These are phyloP conservation scores for Annulohypoxylon stygium DNA, from an alignment of 495 filamentous ascomycete genomes.

Conservation along the genomic window DNA sequence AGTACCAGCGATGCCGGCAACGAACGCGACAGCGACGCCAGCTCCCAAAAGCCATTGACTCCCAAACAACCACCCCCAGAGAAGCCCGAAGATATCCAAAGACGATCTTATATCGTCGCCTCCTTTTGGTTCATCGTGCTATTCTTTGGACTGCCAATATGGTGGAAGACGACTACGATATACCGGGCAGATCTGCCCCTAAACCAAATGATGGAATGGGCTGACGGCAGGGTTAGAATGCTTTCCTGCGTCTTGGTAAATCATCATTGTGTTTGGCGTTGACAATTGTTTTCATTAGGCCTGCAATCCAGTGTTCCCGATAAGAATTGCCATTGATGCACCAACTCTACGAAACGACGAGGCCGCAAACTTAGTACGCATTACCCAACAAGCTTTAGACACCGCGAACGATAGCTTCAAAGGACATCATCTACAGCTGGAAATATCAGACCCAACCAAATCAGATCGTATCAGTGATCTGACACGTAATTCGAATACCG, in stretches of 20 bases:
- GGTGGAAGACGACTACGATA: conserved; percentile 96
- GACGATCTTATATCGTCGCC: conserved; percentile 78
- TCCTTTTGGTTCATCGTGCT: conserved; percentile 94
- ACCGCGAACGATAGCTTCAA: conserved; percentile 93
- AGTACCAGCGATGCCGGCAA: background rate
- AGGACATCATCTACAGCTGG: conserved; percentile 86
- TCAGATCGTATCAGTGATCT: conserved; percentile 49
- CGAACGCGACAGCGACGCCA: background rate
- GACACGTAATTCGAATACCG: conserved; percentile 45
- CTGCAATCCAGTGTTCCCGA: conserved; percentile 88
- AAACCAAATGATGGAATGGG: conserved; percentile 90
- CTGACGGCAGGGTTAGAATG: conserved; percentile 82
- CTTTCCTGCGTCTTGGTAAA: background rate
- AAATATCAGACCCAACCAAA: conserved; percentile 65
- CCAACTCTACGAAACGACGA: conserved; percentile 75
- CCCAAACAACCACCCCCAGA: conserved; percentile 78
- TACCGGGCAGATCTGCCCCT: conserved; percentile 89
- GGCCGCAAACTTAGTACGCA: conserved; percentile 80
- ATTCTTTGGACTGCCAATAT: conserved; percentile 90
- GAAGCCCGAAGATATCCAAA: conserved; percentile 73
- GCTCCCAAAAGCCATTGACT: conserved; percentile 21
- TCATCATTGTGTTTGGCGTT: conserved; percentile 10
- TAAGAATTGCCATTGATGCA: conserved; percentile 83
- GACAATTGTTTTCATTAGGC: conserved; percentile 63
- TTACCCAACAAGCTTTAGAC: conserved; percentile 90